phyloP scores from a whole-genome alignment of 768 basidiomycete genomes.

The Tylopilus balloui region DNA sequence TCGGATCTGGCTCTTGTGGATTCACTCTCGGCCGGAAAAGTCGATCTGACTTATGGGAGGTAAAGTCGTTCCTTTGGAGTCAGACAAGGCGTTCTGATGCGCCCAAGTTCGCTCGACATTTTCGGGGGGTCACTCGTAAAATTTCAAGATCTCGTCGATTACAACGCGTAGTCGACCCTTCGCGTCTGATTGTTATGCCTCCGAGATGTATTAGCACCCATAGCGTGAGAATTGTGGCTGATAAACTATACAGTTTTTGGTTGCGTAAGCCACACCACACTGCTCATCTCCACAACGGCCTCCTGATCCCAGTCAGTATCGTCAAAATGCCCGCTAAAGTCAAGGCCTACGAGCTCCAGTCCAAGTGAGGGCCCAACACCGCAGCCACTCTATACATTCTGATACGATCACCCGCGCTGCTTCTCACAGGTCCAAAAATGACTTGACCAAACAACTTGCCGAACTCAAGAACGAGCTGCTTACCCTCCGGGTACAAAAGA shows the following conservation, averaged over 20 bases:
- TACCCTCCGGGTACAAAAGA: conserved; percentile 94
- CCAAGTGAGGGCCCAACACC: conserved; percentile 61
- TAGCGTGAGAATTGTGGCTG: conserved; percentile 41
- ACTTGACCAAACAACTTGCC: conserved; percentile 87
- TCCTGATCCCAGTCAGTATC: conserved; percentile 31
- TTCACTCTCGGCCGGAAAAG: conserved; percentile 70
- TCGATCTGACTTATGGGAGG: conserved; percentile 42
- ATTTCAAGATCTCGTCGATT: conserved; percentile 46
- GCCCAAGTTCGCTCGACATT: conserved; percentile 56
- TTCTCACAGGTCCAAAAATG: conserved; percentile 80
- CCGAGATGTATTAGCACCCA: no score
- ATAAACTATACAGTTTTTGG: conserved; percentile 39
- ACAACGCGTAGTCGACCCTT: not conserved
- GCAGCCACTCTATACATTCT: not conserved
- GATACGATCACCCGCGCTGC: conserved; percentile 6
- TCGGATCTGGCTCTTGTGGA: conserved; percentile 80
- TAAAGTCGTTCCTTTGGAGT: conserved; percentile 18
- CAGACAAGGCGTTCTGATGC: not conserved
- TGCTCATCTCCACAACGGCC: conserved; percentile 26
- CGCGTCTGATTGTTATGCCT: no score
- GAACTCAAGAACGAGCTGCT: conserved; percentile 97
- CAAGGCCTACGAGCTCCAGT: conserved; percentile 95
- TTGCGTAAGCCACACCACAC: conserved; percentile 29
- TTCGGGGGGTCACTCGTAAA: conserved; percentile 64
- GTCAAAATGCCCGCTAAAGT: conserved; percentile 83